Evolutionary conservation across 176 grass and related monocot genomes (phyloP), one percentile per base, ranked within the genome.

Genomic region (Oryza coarctata): DNA sequence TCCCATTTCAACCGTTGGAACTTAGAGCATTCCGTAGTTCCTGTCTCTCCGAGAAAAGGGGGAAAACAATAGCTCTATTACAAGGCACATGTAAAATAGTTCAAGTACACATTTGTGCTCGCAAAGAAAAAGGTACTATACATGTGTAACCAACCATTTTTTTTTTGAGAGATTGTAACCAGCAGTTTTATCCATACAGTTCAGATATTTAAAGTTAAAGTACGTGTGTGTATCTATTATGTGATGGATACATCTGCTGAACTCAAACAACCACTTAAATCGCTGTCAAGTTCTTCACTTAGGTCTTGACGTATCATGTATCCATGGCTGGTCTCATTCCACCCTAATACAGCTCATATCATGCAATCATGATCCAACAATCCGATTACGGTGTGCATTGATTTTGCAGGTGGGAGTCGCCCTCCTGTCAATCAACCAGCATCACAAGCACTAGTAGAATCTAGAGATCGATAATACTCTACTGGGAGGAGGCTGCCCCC

Each of bases 361-460:
- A 47, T 9, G 62, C 52, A 60, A 52, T 62, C 55, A 84, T 68
- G 81, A 11, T 63, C 10, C 47, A 75, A 69, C 75, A 43, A 11
- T 62, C 9, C 62, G 68, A 69, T 80, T 60, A 89, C 28, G 63
- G 38, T 12, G 61, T 1, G 49, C 75, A 75, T 68, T 88, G 25
- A 84, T 84, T 74, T 68, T 50, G 2, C 13, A 26, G 64, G 18
- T 71, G 26, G 69, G 31, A 47, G 77, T 47, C 40, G 77, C 52
- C 64, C 49, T 63, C 40, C n/a, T 12, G 75, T 88, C 82, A 52
- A 63, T 50, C 81, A 26, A 70, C 73, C 30, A 27, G 15, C 17
- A 31, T 70, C 68, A 15, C 31, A 22, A 55, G 50, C 50, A 20
- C 20, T 49, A 14, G 13, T 17, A 43, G 30, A 36, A 20, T n/a